Conservation (phyloP, 2,329 filamentous ascomycete genomes). For the Sporothrix luriei region DNA sequence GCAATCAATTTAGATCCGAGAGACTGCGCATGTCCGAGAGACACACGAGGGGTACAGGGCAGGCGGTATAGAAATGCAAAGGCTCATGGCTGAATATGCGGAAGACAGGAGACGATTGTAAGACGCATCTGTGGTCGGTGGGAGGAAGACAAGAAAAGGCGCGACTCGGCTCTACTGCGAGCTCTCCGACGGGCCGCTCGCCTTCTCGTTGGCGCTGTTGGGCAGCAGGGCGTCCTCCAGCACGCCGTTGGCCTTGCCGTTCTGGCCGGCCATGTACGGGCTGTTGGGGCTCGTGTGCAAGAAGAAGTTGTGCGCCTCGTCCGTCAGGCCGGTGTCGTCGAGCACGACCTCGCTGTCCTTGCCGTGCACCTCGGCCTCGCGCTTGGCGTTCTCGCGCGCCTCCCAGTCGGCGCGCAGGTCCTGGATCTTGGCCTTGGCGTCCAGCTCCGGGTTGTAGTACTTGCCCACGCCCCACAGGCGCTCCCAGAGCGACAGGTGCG, state of each 20-base stretch:
- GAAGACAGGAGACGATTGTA: neutral
- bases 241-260: constrained; percentile 31
- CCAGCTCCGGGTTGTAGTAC: constrained; percentile 77
- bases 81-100: neutral
- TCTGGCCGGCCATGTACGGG: constrained; percentile 29
- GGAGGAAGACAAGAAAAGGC: neutral
- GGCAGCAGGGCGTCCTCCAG: constrained; percentile 31
- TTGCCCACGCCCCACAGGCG: constrained; percentile 76
- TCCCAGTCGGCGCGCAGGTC: constrained; percentile 74
- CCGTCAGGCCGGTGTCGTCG: constrained; percentile 55
- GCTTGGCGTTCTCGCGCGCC: constrained; percentile 51
- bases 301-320: constrained; percentile 60
- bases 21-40: neutral
- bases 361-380: constrained; percentile 53
- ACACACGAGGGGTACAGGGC: too few relatives aligned
- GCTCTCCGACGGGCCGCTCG: constrained; percentile 2
- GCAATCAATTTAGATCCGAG: constrained; percentile 2
- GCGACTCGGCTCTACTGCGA: neutral
- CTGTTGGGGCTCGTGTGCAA: constrained; percentile 42
- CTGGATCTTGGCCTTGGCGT: constrained; percentile 80
- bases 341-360: constrained; percentile 40
- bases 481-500: constrained; percentile 88
- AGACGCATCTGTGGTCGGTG: neutral
- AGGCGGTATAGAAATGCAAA: neutral
- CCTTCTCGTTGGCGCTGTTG: constrained; percentile 25